Evolutionary conservation across 2,329 filamentous ascomycete species (phyloP).

Genomic region (Ophiosphaerella narmari): DNA sequence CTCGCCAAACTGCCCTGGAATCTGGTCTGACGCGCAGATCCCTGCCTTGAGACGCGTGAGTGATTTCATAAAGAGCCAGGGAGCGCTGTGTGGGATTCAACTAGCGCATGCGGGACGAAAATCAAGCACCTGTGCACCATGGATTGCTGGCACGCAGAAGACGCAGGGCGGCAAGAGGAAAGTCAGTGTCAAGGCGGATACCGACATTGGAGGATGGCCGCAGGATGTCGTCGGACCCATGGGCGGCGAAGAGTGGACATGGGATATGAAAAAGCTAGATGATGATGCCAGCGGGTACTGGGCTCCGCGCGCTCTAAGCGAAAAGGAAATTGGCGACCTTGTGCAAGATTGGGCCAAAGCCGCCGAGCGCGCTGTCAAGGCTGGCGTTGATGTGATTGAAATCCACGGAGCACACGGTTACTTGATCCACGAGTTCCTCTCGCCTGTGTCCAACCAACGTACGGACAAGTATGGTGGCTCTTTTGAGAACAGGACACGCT

Average conservation of each 20-base stretch:
- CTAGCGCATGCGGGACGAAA: conserved; percentile 45
- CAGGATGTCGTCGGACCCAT: conserved; percentile 43
- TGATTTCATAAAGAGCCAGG: conserved; percentile 45
- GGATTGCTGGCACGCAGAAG: conserved; percentile 28
- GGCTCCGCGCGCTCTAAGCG: conserved; percentile 43
- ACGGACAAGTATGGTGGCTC: conserved; percentile 51
- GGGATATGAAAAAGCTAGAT: conserved; percentile 42
- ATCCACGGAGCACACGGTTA: conserved; percentile 51
- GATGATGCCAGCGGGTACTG: conserved; percentile 43
- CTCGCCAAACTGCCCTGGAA: conserved; percentile 42
- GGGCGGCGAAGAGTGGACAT: conserved; percentile 45
- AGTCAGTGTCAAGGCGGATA: conserved; percentile 31
- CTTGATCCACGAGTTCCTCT: conserved; percentile 49
- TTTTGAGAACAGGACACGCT: conserved; percentile 46
- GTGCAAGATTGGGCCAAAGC: conserved; percentile 49
- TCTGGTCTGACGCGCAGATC: conserved; percentile 46
- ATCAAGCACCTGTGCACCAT: conserved; percentile 38
- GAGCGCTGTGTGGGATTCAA: conserved; percentile 38
- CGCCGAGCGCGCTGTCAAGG: conserved; percentile 41
- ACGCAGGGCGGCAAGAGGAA: conserved; percentile 27
- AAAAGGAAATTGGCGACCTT: conserved; percentile 45
- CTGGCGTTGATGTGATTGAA: conserved; percentile 49
- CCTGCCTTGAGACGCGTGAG: conserved; percentile 35
- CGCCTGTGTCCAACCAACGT: conserved; percentile 47
- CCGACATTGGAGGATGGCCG: conserved; percentile 43